Evolutionary conservation across 805 yeast species (phyloP).

Genomic region (Kuraishia cidri): DNA sequence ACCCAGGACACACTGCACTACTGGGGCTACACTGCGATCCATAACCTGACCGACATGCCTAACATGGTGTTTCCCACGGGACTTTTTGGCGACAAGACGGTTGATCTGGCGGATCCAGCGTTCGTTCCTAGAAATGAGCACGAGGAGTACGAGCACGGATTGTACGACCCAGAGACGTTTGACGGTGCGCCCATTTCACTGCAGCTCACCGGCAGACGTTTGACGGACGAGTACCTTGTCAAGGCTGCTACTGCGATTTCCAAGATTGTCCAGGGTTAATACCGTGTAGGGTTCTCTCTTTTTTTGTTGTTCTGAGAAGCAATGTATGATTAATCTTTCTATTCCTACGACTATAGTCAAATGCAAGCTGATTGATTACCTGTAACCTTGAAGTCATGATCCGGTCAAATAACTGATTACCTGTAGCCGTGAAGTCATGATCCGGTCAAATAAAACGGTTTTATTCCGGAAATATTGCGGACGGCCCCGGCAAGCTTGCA

Average conservation of each 20-base stretch:
- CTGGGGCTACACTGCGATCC: slow-evolving; percentile 69
- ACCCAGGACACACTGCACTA: slow-evolving; percentile 47
- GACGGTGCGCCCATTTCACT: slow-evolving; percentile 46
- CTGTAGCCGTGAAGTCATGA: too few species aligned
- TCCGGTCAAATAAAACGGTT: too few species aligned
- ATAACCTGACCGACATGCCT: slow-evolving; percentile 62
- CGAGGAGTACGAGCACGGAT: slow-evolving; percentile 21
- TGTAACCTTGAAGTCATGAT: too few species aligned
- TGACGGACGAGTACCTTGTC: slow-evolving; percentile 42
- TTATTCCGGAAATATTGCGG: too few species aligned
- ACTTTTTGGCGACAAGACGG: slow-evolving; percentile 36
- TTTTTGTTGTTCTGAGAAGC: too few species aligned
- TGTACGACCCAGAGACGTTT: slow-evolving; percentile 36
- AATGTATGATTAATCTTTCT: too few species aligned
- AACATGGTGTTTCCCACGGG: slow-evolving; percentile 52
- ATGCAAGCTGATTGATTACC: too few species aligned
- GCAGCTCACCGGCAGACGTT: slow-evolving; percentile 45
- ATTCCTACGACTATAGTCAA: too few species aligned
- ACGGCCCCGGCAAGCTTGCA: too few species aligned
- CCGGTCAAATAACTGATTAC: too few species aligned
- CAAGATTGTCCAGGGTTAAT: slow-evolving; percentile 1
- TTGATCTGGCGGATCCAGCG: slow-evolving; percentile 29
- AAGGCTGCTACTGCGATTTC: slow-evolving; percentile 9
- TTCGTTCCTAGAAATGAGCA: slow-evolving; percentile 15
- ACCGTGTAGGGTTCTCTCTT: too few species aligned